phyloP scores from a whole-genome alignment of 176 grass and related monocot species.

The Echinochloa phyllopogon region DNA sequence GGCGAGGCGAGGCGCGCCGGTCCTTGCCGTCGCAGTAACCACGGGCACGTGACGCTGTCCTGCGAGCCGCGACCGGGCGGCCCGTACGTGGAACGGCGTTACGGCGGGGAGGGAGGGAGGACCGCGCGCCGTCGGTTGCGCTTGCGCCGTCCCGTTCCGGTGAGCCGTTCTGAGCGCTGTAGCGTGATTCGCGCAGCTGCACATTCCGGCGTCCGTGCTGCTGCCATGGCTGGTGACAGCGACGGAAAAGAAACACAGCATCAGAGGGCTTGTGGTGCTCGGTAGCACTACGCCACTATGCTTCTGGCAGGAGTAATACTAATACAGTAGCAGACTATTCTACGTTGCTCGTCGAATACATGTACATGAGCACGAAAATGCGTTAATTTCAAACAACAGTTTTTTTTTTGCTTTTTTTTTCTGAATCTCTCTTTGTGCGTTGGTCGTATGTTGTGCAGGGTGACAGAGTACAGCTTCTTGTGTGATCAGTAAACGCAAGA shows the following conservation, averaged over 20 bases:
- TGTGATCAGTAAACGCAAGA: neutral
- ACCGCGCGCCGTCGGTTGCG: slow-evolving; percentile 3
- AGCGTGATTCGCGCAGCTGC: neutral
- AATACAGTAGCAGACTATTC: no score
- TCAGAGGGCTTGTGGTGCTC: no score
- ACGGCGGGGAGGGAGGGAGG: no score
- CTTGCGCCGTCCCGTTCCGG: slow-evolving; percentile 19
- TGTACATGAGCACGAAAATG: no score
- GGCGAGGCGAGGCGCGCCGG: neutral
- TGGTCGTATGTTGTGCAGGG: neutral
- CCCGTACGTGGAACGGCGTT: neutral
- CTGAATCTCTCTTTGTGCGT: neutral
- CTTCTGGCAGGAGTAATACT: no score
- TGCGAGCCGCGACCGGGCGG: neutral
- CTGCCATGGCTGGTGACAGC: neutral
- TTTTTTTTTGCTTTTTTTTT: no score
- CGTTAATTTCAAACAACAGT: neutral
- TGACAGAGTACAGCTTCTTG: neutral
- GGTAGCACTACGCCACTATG: no score
- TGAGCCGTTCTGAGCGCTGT: neutral
- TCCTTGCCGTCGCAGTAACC: slow-evolving; percentile 44
- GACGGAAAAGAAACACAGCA: no score
- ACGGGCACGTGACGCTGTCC: slow-evolving; percentile 38
- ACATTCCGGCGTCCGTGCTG: neutral
- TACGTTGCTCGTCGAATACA: no score